A percentile compares a stretch with the other conserved stretches of the same genome.
Conservation (phyloP, 495 filamentous ascomycete species). For the Tuber magnatum region DNA sequence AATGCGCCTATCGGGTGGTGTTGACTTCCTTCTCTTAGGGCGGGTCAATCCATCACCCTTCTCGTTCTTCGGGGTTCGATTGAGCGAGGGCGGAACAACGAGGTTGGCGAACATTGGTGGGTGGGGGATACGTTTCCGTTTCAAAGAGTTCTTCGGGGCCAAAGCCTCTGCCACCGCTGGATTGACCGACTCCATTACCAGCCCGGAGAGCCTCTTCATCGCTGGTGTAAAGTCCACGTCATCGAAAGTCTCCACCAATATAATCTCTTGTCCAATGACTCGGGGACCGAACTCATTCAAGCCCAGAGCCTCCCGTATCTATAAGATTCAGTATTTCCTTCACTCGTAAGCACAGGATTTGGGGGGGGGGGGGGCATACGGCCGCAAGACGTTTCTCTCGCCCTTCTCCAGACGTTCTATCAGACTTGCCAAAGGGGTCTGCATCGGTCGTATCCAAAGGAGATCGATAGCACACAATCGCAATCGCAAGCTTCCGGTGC, state of each 20-base stretch:
- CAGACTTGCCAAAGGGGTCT: constrained; percentile 34
- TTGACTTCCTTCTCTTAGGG: background rate
- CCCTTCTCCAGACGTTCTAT: constrained; percentile 32
- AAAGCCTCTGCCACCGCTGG: constrained; percentile 28
- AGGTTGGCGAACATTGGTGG: constrained; percentile 16
- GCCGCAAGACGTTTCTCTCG: constrained; percentile 34
- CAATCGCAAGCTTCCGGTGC: constrained; percentile 33
- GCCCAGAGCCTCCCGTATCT: constrained; percentile 33
- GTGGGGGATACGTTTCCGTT: constrained; percentile 26
- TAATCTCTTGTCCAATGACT: constrained; percentile 27
- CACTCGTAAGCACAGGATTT: background rate
- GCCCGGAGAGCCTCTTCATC: constrained; percentile 26
- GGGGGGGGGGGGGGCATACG: constrained; percentile 27
- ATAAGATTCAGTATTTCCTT: constrained; percentile 6
- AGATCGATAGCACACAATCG: constrained; percentile 38
- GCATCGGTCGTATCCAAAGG: constrained; percentile 34
- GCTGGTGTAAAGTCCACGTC: constrained; percentile 23
- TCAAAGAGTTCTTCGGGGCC: constrained; percentile 18
- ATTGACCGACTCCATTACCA: constrained; percentile 28
- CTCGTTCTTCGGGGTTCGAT: constrained; percentile 10
- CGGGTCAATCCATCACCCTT: background rate
- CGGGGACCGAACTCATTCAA: constrained; percentile 20
- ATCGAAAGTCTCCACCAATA: constrained; percentile 32
- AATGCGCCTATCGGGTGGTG: background rate
- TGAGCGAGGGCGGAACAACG: constrained; percentile 5